phyloP scores from a whole-genome alignment of 495 filamentous ascomycete species.

The Wilcoxina mikolae region DNA sequence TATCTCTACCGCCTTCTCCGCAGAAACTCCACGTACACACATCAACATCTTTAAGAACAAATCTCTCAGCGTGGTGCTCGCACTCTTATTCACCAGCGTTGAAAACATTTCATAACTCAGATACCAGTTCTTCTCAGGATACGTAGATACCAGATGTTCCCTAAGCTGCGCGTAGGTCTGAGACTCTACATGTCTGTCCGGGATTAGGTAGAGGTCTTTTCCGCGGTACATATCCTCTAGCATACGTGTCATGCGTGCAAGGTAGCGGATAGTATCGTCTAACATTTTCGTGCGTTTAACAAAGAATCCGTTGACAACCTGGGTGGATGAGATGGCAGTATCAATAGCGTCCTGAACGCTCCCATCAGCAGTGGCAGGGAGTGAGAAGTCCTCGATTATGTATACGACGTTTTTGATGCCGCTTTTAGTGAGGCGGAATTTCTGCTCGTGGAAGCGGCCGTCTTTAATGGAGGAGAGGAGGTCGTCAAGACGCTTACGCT shows the following conservation, averaged over 20 bases:
- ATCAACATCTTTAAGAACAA: slow-evolving; percentile 78
- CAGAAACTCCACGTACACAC: slow-evolving; percentile 61
- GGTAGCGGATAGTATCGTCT: slow-evolving; percentile 68
- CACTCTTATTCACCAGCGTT: slow-evolving; percentile 50
- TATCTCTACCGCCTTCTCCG: slow-evolving; percentile 70
- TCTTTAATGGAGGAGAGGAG: slow-evolving; percentile 67
- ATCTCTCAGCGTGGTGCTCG: slow-evolving; percentile 55
- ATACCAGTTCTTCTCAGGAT: slow-evolving; percentile 40
- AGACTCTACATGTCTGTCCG: slow-evolving; percentile 48
- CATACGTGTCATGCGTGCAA: slow-evolving; percentile 58
- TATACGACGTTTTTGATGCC: slow-evolving; percentile 66
- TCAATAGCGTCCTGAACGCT: slow-evolving; percentile 43
- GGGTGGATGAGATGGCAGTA: slow-evolving; percentile 62
- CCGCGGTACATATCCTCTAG: slow-evolving; percentile 35
- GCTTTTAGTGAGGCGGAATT: slow-evolving; percentile 58
- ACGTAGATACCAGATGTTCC: slow-evolving; percentile 37
- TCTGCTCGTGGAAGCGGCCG: slow-evolving; percentile 72
- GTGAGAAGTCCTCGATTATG: slow-evolving; percentile 55
- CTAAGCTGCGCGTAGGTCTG: slow-evolving; percentile 55
- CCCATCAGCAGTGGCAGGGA: neutral
- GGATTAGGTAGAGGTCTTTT: slow-evolving; percentile 41
- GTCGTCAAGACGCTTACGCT: slow-evolving; percentile 73
- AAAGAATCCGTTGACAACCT: slow-evolving; percentile 72
- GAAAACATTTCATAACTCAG: slow-evolving; percentile 62
- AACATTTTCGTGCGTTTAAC: slow-evolving; percentile 61